phyloP scores from a whole-genome alignment of 768 basidiomycete species.

The Tylopilus sp. region DNA sequence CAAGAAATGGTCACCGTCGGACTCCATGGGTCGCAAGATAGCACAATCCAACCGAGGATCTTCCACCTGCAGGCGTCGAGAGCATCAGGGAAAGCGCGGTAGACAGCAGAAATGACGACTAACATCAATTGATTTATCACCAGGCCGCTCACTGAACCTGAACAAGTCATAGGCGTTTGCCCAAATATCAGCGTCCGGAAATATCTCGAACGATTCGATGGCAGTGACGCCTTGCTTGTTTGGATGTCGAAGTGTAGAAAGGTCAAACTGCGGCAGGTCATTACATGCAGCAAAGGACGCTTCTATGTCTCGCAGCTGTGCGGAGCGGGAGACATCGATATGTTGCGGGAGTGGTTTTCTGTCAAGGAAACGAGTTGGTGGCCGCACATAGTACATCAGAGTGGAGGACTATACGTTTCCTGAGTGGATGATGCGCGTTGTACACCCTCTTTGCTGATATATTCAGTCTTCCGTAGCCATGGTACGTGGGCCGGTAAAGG shows the following conservation, averaged over 20 bases:
- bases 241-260: slow-evolving; percentile 65
- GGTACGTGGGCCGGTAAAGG: slow-evolving; percentile 64
- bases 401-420: slow-evolving; percentile 50
- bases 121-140: slow-evolving; percentile 71
- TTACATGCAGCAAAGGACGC: slow-evolving; percentile 59
- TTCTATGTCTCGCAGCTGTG: slow-evolving; percentile 78
- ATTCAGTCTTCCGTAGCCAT: slow-evolving; percentile 93
- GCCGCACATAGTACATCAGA: neutral
- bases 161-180: slow-evolving; percentile 87
- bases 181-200: slow-evolving; percentile 86
- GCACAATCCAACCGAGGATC: slow-evolving; percentile 85
- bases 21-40: slow-evolving; percentile 82
- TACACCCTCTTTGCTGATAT: slow-evolving; percentile 65
- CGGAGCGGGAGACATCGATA: slow-evolving; percentile 70
- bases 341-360: slow-evolving; percentile 47
- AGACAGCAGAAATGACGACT: slow-evolving; percentile 18
- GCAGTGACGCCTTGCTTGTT: slow-evolving; percentile 74
- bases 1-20: slow-evolving; percentile 84
- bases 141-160: slow-evolving; percentile 79
- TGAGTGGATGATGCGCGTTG: slow-evolving; percentile 39
- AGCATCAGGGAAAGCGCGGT: neutral
- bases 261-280: slow-evolving; percentile 56
- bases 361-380: slow-evolving; percentile 16
- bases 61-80: slow-evolving; percentile 50
- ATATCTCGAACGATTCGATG: slow-evolving; percentile 75